Evolutionary conservation across 2,329 filamentous ascomycete genomes (phyloP).

Genomic region (Xylaria sp.): DNA sequence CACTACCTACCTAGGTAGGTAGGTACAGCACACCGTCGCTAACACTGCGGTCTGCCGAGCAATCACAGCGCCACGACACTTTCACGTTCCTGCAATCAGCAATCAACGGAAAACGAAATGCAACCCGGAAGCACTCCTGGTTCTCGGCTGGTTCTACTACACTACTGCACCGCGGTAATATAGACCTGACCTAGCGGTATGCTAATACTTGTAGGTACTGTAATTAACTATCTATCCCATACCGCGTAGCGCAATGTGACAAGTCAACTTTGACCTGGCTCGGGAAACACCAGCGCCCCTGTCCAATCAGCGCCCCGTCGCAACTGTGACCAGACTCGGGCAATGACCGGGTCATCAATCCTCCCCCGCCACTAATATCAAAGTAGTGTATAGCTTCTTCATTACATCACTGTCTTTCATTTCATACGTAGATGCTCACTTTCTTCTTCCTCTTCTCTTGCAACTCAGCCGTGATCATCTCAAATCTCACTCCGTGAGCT

Average conservation of each 20-base stretch:
- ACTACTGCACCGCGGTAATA: neutral
- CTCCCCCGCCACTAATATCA: neutral
- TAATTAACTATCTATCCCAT: too few relatives aligned
- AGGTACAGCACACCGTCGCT: neutral
- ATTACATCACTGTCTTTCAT: too few relatives aligned
- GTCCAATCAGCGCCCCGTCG: neutral
- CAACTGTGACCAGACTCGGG: neutral
- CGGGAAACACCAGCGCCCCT: neutral
- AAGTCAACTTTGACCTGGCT: neutral
- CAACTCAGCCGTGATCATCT: too few relatives aligned
- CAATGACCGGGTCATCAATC: neutral
- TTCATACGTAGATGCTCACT: too few relatives aligned
- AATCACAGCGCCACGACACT: too few relatives aligned
- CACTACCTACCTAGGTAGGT: neutral
- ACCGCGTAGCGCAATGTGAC: too few relatives aligned
- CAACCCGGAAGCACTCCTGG: neutral
- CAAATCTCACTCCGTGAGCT: too few relatives aligned
- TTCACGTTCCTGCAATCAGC: too few relatives aligned
- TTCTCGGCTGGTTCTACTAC: too few relatives aligned
- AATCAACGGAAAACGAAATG: neutral
- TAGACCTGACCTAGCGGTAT: neutral
- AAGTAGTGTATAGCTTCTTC: neutral
- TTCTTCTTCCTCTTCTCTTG: too few relatives aligned
- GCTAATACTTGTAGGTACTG: too few relatives aligned
- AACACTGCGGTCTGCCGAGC: neutral